Conservation (phyloP, 2,329 filamentous ascomycete species). For the Hypoxylon sp. region DNA sequence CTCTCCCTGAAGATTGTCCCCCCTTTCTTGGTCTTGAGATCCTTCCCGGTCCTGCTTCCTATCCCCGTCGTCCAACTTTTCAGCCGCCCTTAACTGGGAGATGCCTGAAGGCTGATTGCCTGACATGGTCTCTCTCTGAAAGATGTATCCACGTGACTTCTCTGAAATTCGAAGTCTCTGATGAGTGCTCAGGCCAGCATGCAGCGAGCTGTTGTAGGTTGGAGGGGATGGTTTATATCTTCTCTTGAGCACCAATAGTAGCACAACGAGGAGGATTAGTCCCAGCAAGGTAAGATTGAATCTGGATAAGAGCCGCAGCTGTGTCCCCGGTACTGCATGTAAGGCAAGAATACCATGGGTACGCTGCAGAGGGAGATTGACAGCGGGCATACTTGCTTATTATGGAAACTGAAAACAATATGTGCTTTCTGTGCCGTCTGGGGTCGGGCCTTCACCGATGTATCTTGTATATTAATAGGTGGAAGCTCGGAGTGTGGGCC, state of each 20-base stretch:
- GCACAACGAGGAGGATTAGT: conserved; percentile 43
- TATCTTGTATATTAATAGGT: conserved; percentile 44
- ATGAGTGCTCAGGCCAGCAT: conserved; percentile 32
- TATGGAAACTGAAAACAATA: conserved; percentile 49
- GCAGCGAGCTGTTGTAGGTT: conserved; percentile 21
- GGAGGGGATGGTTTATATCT: conserved; percentile 43
- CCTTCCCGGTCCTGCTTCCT: conserved; percentile 16
- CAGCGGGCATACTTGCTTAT: conserved; percentile 58
- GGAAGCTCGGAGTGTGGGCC: conserved; percentile 44
- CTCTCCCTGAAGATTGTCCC: conserved; percentile 30
- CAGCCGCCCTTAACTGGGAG: conserved; percentile 28
- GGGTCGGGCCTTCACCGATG: conserved; percentile 43
- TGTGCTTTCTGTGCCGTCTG: conserved; percentile 45
- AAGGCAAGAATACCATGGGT: conserved; percentile 50
- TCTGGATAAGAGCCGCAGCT: conserved; percentile 46
- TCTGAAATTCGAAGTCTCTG: conserved; percentile 43
- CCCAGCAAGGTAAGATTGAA: conserved; percentile 41
- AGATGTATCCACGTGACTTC: conserved; percentile 53
- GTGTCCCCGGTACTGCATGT: conserved; percentile 49
- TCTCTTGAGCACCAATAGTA: conserved; percentile 40
- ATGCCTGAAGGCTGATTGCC: conserved; percentile 42
- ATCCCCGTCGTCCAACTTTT: conserved; percentile 22
- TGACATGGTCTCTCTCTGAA: conserved; percentile 48
- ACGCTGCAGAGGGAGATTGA: conserved; percentile 51
- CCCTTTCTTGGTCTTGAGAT: conserved; percentile 35